phyloP scores from a whole-genome alignment of 768 basidiomycete genomes.

The Lenzites betulinus region DNA sequence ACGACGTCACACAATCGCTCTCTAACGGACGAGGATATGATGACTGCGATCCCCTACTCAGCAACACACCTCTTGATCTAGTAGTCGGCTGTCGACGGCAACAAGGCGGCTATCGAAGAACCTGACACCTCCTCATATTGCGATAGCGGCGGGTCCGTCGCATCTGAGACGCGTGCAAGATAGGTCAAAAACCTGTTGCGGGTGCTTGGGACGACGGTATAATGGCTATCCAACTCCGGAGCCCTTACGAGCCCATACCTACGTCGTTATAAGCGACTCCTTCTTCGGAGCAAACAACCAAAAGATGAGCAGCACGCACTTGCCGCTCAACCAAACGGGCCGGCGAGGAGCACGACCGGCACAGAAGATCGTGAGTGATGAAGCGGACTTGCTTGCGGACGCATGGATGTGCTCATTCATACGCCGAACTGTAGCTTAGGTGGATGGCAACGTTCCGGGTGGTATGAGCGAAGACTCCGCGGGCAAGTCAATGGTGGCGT shows the following conservation, averaged over 20 bases:
- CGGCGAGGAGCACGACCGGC: too few relatives aligned
- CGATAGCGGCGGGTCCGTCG: slow-evolving; percentile 57
- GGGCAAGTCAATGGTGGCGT: neutral
- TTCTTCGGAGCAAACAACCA: neutral
- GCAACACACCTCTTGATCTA: slow-evolving; percentile 47
- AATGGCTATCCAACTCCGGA: slow-evolving; percentile 42
- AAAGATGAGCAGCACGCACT: neutral
- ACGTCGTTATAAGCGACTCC: neutral
- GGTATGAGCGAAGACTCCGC: too few relatives aligned
- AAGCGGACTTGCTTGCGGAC: neutral
- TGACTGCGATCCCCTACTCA: slow-evolving; percentile 39
- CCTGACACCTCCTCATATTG: slow-evolving; percentile 43
- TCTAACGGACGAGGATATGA: slow-evolving; percentile 38
- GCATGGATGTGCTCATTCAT: too few relatives aligned
- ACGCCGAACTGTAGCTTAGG: too few relatives aligned
- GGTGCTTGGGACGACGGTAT: slow-evolving; percentile 51
- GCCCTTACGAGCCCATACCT: neutral
- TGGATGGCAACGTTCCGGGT: too few relatives aligned
- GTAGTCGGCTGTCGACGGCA: slow-evolving; percentile 42
- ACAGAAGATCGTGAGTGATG: neutral
- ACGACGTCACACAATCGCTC: slow-evolving; percentile 24
- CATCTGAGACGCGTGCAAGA: slow-evolving; percentile 50
- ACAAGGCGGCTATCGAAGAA: slow-evolving; percentile 60
- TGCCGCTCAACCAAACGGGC: neutral
- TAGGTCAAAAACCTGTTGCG: slow-evolving; percentile 62